A percentile compares a stretch with the other conserved stretches of the same genome.
Conservation (phyloP, 805 yeast genomes). For the Saccharomycopsis fermentans region DNA sequence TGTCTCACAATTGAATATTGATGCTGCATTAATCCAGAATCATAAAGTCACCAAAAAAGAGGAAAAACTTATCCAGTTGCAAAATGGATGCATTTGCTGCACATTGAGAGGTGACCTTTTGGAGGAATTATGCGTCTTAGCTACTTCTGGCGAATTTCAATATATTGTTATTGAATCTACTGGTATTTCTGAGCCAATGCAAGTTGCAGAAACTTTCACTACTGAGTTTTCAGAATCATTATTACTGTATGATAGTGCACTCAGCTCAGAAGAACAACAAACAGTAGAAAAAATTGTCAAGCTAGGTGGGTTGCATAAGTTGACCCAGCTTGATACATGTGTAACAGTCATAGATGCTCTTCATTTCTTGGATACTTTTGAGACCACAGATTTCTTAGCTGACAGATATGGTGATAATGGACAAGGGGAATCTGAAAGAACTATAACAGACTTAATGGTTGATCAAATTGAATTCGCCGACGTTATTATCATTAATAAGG, state of each 20-base stretch:
- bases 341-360: slow-evolving; percentile 38
- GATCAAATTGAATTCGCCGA: slow-evolving; percentile 40
- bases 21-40: slow-evolving; percentile 31
- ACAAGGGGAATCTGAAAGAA: slow-evolving; percentile 19
- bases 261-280: not conserved
- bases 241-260: slow-evolving; percentile 13
- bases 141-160: slow-evolving; percentile 28
- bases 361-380: slow-evolving; percentile 32
- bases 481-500: slow-evolving; percentile 33
- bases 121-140: slow-evolving; percentile 32
- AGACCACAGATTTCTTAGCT: slow-evolving; percentile 19
- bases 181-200: slow-evolving; percentile 41
- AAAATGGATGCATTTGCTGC: slow-evolving; percentile 41
- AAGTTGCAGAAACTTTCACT: slow-evolving; percentile 40
- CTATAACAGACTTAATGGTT: slow-evolving; percentile 34
- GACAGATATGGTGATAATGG: slow-evolving; percentile 30
- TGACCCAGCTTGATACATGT: slow-evolving; percentile 35
- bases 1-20: slow-evolving; percentile 34
- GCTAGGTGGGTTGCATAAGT: slow-evolving; percentile 32
- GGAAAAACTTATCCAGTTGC: slow-evolving; percentile 36
- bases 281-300: slow-evolving; percentile 15
- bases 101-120: slow-evolving; percentile 37
- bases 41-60: slow-evolving; percentile 24
- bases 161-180: slow-evolving; percentile 38
- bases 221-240: slow-evolving; percentile 31